phyloP scores from a whole-genome alignment of 495 filamentous ascomycete genomes.

The Podospora pseudoanserina region DNA sequence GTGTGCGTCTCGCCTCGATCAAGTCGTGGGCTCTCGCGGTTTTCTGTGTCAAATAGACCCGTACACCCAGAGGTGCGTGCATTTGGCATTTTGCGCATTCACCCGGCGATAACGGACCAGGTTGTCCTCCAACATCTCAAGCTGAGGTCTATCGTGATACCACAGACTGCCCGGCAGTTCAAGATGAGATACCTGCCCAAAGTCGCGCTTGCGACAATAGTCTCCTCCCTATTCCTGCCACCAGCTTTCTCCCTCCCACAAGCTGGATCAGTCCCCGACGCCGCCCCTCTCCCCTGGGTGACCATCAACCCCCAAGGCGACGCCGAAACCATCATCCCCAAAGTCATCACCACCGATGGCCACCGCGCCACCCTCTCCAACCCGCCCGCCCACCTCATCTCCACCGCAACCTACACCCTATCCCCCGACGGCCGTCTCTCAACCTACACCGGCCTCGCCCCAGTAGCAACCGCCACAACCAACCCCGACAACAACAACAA shows the following conservation, averaged over 20 bases:
- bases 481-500: conserved; percentile 3
- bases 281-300: conserved; percentile 26
- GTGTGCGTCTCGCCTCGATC: neutral
- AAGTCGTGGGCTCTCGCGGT: neutral
- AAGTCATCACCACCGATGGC: conserved; percentile 24
- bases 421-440: conserved; percentile 14
- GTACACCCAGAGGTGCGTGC: neutral
- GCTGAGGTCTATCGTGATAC: neutral
- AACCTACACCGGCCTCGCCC: conserved; percentile 31
- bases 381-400: conserved; percentile 23
- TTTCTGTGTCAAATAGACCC: neutral
- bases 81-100: too few species aligned
- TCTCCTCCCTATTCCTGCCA: conserved; percentile 1
- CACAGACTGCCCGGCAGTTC: neutral
- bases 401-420: conserved; percentile 29
- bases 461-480: conserved; percentile 26
- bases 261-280: conserved; percentile 9
- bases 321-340: conserved; percentile 26
- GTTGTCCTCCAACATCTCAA: neutral
- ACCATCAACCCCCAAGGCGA: conserved; percentile 24
- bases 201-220: conserved; percentile 9
- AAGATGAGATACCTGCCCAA: neutral
- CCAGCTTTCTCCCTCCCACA: conserved; percentile 20
- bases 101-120: neutral
- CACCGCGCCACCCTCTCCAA: conserved; percentile 22